These are phyloP conservation scores for Xylaria sp. DNA, from an alignment of 2,329 filamentous ascomycete genomes.

Conservation along the genomic window DNA sequence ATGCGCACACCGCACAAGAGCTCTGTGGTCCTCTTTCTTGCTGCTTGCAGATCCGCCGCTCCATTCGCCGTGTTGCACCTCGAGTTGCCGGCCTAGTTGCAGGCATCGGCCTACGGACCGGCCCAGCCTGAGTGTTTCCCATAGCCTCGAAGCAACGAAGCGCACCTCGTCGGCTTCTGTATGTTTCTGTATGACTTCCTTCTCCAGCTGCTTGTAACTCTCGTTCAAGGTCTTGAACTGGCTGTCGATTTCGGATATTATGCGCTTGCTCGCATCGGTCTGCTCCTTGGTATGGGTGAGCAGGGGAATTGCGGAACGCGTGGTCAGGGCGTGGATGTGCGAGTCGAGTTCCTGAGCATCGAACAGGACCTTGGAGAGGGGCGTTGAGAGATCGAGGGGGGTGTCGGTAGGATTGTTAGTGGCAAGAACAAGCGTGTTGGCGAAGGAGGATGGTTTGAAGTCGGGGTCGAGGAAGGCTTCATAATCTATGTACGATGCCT, in stretches of 20 bases:
- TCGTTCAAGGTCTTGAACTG: slow-evolving; percentile 82
- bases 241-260: slow-evolving; percentile 77
- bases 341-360: slow-evolving; percentile 97
- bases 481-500: slow-evolving; percentile 93
- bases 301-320: slow-evolving; percentile 80
- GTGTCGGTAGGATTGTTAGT: slow-evolving; percentile 94
- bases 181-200: slow-evolving; percentile 85
- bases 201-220: slow-evolving; percentile 84
- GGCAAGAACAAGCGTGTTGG: slow-evolving; percentile 83
- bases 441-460: slow-evolving; percentile 83
- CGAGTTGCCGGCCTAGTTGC: slow-evolving; percentile 82
- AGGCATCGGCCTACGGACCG: slow-evolving; percentile 79
- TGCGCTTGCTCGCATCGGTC: slow-evolving; percentile 71
- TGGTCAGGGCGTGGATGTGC: slow-evolving; percentile 89
- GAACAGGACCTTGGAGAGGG: slow-evolving; percentile 90
- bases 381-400: slow-evolving; percentile 90
- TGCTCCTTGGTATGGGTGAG: slow-evolving; percentile 78
- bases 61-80: slow-evolving; percentile 81
- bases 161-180: slow-evolving; percentile 84
- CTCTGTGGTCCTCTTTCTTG: slow-evolving; percentile 73
- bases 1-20: slow-evolving; percentile 81
- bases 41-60: slow-evolving; percentile 47
- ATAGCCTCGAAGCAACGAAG: slow-evolving; percentile 76
- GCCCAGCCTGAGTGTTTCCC: slow-evolving; percentile 78
- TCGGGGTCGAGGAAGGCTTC: slow-evolving; percentile 83